These are phyloP conservation scores for Discostella pseudostelligera DNA, from an alignment of 108 stramenopile species.

Conservation along the genomic window DNA sequence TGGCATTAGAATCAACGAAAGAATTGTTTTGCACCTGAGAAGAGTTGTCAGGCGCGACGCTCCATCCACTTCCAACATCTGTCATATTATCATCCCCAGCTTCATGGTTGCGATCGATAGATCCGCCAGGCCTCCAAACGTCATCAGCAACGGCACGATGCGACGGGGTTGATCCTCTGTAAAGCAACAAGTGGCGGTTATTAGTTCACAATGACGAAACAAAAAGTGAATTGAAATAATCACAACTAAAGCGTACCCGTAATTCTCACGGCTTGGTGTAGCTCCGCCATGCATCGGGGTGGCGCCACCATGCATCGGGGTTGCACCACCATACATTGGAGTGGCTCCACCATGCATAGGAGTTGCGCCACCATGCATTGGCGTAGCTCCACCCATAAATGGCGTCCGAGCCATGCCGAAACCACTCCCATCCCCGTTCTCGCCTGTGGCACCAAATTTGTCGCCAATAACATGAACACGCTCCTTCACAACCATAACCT, in stretches of 20 bases:
- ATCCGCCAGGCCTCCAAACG: conserved; percentile 87
- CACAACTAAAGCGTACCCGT: conserved; percentile 18
- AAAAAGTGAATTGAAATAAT: not conserved
- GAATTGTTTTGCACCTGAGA: conserved; percentile 31
- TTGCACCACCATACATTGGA: conserved; percentile 88
- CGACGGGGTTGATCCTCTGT: conserved; percentile 45
- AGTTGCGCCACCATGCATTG: conserved; percentile 49
- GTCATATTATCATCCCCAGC: conserved; percentile 34
- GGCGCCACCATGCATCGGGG: conserved; percentile 78
- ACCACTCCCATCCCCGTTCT: conserved; percentile 36
- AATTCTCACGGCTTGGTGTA: conserved; percentile 85
- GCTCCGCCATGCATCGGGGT: conserved; percentile 68
- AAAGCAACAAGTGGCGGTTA: not conserved
- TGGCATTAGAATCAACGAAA: conserved; percentile 31
- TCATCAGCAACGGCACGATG: conserved; percentile 60
- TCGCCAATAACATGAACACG: conserved; percentile 85
- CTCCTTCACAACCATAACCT: conserved; percentile 88
- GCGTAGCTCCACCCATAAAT: conserved; percentile 37
- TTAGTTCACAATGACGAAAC: not conserved
- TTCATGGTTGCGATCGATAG: conserved; percentile 53
- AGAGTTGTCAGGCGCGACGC: conserved; percentile 45
- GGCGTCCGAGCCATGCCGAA: conserved; percentile 30
- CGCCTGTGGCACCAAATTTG: conserved; percentile 87
- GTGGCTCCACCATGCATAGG: conserved; percentile 75
- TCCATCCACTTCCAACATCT: conserved; percentile 49